phyloP scores from a whole-genome alignment of 768 basidiomycete genomes.

The Panus rudis region DNA sequence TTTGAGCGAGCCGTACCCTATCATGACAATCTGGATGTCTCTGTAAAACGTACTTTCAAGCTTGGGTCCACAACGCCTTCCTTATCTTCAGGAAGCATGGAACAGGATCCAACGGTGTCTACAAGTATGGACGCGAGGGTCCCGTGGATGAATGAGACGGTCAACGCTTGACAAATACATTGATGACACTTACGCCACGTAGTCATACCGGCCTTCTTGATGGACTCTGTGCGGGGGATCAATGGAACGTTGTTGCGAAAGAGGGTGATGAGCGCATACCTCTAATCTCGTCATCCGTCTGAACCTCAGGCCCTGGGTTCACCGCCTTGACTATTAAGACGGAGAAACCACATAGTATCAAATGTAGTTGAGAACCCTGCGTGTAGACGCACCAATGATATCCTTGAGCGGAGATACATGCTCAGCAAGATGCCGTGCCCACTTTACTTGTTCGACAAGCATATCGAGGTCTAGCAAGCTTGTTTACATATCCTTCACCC shows the following conservation, averaged over 20 bases:
- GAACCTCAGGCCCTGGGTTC: background rate
- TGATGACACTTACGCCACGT: background rate
- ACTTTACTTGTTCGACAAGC: no score
- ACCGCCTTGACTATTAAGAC: background rate
- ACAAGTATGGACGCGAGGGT: no score
- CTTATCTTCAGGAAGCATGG: conserved; percentile 32
- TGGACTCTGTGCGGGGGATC: background rate
- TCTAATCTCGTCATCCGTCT: background rate
- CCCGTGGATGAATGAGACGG: background rate
- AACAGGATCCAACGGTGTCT: conserved; percentile 31
- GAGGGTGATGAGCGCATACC: background rate
- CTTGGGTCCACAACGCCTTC: conserved; percentile 32
- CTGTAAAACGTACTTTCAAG: conserved; percentile 23
- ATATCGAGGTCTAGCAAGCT: no score
- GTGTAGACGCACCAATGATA: background rate
- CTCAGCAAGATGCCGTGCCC: no score
- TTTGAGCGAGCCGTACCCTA: background rate
- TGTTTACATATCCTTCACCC: no score
- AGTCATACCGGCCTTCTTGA: background rate
- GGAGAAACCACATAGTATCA: background rate
- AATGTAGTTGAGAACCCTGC: background rate
- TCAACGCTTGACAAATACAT: background rate
- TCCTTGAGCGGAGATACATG: background rate
- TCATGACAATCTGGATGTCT: background rate
- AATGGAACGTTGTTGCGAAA: background rate